phyloP scores from a whole-genome alignment of 345 rosid genomes.

The Populus tremula region DNA sequence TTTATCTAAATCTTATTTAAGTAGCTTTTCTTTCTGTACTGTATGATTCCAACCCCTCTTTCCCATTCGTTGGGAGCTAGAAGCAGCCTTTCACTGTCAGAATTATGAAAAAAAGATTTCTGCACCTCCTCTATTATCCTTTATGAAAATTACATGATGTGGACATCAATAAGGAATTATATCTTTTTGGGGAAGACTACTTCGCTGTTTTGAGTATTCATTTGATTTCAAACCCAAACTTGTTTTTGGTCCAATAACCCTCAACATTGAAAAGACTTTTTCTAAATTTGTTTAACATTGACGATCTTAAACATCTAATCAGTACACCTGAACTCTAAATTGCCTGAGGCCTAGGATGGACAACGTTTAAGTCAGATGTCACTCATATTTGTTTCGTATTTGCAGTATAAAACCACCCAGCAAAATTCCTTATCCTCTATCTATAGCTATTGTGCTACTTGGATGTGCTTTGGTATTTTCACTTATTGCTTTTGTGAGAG shows the following conservation, averaged over 20 bases:
- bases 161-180: not conserved
- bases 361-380: not conserved
- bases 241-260: not conserved
- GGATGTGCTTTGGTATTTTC: constrained; percentile 73
- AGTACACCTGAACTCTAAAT: not conserved
- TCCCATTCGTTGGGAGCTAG: not conserved
- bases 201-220: not conserved
- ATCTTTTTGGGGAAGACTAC: not conserved
- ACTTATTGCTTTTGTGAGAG: constrained; percentile 64
- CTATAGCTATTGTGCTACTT: constrained; percentile 64
- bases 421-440: constrained; percentile 69
- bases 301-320: not conserved
- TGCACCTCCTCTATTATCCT: not conserved
- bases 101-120: not conserved
- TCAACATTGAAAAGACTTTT: not conserved
- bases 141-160: not conserved
- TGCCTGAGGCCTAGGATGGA: not conserved
- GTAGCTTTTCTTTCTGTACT: not conserved
- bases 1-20: not conserved
- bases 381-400: constrained; percentile 21
- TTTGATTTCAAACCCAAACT: constrained; percentile 8
- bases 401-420: constrained; percentile 64
- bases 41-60: not conserved
- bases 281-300: not conserved
- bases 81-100: constrained; percentile 3